Conservation (phyloP, 805 yeast genomes). For the Candida easanensis region DNA sequence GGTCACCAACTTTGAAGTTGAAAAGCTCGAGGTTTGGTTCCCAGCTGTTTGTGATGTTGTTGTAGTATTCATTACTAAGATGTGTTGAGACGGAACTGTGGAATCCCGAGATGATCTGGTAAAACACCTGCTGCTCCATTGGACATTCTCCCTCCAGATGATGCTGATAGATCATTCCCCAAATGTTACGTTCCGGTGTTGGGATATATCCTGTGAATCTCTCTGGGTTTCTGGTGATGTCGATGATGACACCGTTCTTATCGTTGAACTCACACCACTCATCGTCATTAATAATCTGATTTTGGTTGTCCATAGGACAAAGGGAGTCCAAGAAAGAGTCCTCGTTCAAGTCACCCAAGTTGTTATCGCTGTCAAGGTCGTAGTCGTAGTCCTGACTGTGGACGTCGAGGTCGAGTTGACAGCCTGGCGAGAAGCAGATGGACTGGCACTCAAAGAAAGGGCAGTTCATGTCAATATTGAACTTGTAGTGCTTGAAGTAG, state of each 20-base stretch:
- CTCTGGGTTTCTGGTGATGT: conserved; percentile 86
- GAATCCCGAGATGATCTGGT: conserved; percentile 84
- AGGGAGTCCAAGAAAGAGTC: conserved; percentile 37
- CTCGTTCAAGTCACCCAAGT: conserved; percentile 42
- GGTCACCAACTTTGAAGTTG: conserved; percentile 83
- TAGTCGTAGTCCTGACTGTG: conserved; percentile 27
- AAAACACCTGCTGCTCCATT: conserved; percentile 86
- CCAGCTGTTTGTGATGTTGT: conserved; percentile 72
- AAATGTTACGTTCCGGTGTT: conserved; percentile 83
- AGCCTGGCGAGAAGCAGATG: conserved; percentile 29
- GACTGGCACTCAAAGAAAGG: conserved; percentile 77
- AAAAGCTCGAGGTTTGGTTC: conserved; percentile 80
- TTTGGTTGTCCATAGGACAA: conserved; percentile 28
- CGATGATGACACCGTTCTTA: conserved; percentile 77
- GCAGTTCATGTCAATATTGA: conserved; percentile 80
- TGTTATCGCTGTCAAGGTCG: conserved; percentile 29
- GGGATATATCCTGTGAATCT: conserved; percentile 97
- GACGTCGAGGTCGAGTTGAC: conserved; percentile 29
- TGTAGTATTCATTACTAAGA: conserved; percentile 76
- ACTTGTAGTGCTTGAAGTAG: conserved; percentile 70
- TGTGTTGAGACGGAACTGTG: conserved; percentile 96
- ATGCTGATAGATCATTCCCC: conserved; percentile 90
- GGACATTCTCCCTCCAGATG: conserved; percentile 54
- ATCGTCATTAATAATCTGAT: conserved; percentile 39
- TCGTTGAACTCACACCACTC: conserved; percentile 72